Evolutionary conservation across 805 yeast species (phyloP).

Genomic region (Cephaloascus albidus): DNA sequence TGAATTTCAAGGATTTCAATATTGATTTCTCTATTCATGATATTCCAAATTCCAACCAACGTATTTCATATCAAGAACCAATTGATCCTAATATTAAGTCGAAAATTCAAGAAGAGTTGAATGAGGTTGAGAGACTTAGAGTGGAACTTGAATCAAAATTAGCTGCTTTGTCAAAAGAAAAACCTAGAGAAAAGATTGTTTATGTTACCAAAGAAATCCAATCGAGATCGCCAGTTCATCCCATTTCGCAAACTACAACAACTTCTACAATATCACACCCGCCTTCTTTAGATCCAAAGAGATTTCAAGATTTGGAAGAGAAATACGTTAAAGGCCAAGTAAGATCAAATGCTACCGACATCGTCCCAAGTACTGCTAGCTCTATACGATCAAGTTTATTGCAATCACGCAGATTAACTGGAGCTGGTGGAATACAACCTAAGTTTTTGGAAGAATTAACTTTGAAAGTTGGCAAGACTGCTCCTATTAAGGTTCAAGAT

Average conservation of each 20-base stretch:
- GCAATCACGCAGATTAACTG: no score
- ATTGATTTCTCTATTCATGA: constrained; percentile 31
- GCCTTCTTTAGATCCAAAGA: constrained; percentile 4
- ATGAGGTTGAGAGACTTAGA: constrained; percentile 30
- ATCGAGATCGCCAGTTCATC: constrained; percentile 2
- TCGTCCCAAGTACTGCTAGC: constrained; percentile 5
- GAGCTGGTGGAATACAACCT: constrained; percentile 33
- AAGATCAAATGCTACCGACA: constrained; percentile 7
- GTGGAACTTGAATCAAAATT: constrained; percentile 29
- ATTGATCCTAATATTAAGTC: constrained; percentile 23
- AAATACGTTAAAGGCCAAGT: constrained; percentile 37
- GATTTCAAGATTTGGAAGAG: constrained; percentile 23
- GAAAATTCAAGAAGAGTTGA: constrained; percentile 29
- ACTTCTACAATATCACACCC: not conserved
- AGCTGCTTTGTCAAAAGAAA: constrained; percentile 8
- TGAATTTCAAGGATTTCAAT: constrained; percentile 54
- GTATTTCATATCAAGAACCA: not conserved
- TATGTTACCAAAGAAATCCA: constrained; percentile 6
- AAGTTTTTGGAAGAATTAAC: constrained; percentile 45
- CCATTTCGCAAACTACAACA: constrained; percentile 1
- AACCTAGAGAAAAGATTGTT: not conserved
- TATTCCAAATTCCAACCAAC: not conserved
- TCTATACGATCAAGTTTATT: constrained; percentile 16
- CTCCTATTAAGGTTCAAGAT: constrained; percentile 17
- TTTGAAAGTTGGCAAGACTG: constrained; percentile 34